phyloP scores from a whole-genome alignment of 805 yeast genomes.

The Ascoidea rubescens region DNA sequence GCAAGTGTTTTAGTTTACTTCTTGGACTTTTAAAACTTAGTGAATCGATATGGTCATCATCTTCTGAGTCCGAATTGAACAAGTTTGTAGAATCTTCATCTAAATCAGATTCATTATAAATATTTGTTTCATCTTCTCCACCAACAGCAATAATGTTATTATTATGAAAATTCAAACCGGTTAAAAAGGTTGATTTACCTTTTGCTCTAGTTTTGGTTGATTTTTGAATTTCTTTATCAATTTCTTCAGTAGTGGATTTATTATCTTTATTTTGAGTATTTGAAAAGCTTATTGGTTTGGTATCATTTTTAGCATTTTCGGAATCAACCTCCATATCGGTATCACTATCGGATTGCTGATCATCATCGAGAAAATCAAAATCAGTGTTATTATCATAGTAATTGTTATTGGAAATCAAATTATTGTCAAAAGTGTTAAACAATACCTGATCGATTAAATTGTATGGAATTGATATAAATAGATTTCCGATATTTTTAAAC shows the following conservation, averaged over 20 bases:
- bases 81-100: not conserved
- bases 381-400: not conserved
- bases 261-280: not conserved
- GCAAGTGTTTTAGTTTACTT: not conserved
- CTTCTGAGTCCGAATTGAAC: not conserved
- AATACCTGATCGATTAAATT: not conserved
- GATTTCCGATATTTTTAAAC: not conserved
- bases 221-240: not conserved
- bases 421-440: not conserved
- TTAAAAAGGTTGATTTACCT: not conserved
- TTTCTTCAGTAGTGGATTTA: not conserved
- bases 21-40: not conserved
- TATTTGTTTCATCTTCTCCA: not conserved
- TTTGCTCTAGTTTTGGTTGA: not conserved
- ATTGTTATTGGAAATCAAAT: not conserved
- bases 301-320: slow-evolving; percentile 1
- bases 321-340: slow-evolving; percentile 1
- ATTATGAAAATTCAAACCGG: not conserved
- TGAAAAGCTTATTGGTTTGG: not conserved
- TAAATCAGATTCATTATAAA: not conserved
- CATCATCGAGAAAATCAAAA: not conserved
- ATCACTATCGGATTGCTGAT: slow-evolving; percentile 1
- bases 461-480: not conserved
- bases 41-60: not conserved
- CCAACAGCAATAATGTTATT: not conserved